A percentile compares a stretch with the other conserved stretches of the same genome.
phyloP scores from a whole-genome alignment of 108 stramenopile genomes.

The Skeletonema potamos region DNA sequence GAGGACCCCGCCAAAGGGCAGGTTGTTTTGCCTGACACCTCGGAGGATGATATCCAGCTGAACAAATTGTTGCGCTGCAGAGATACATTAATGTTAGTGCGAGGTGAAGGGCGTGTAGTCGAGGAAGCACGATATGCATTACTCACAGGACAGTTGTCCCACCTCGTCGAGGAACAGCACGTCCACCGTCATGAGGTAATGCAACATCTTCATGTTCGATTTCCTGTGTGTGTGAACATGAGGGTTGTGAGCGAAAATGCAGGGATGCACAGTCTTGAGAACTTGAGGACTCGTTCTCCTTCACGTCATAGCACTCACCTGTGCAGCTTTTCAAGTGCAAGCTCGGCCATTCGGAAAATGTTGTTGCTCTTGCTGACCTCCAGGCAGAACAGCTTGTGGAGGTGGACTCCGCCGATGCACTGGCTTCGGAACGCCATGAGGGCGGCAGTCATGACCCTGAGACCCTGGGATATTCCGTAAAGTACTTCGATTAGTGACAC shows the following conservation, averaged over 20 bases:
- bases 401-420: neutral
- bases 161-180: slow-evolving; percentile 16
- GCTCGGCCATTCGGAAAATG: neutral
- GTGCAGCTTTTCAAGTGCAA: neutral
- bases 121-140: neutral
- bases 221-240: neutral
- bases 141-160: slow-evolving; percentile 9
- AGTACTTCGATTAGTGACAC: neutral
- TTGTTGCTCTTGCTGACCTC: neutral
- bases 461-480: neutral
- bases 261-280: neutral
- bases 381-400: slow-evolving; percentile 4
- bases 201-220: neutral
- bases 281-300: too few relatives aligned
- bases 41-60: slow-evolving; percentile 22
- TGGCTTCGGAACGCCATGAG: neutral
- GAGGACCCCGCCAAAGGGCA: slow-evolving; percentile 30
- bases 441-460: neutral
- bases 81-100: neutral
- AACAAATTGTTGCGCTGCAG: slow-evolving; percentile 3
- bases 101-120: neutral
- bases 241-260: neutral
- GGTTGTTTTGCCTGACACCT: neutral
- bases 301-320: neutral
- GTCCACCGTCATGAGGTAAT: slow-evolving; percentile 17